A percentile compares a stretch with the other conserved stretches of the same genome.
Conservation (phyloP, 2,329 filamentous ascomycete species). For the Fusarium euwallaceae region DNA sequence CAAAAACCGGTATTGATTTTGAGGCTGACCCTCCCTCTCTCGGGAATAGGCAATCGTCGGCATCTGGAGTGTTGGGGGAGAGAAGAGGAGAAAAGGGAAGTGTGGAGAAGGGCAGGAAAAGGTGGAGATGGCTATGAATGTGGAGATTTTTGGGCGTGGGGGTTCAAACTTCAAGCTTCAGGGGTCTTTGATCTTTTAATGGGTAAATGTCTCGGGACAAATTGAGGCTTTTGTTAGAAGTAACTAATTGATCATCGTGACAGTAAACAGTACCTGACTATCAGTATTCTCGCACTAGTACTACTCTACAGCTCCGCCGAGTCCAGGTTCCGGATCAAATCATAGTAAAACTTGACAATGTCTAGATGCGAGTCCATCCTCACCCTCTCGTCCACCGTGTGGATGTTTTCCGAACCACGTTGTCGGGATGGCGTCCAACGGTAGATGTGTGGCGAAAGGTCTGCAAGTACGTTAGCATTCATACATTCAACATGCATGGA, state of each 20-base stretch:
- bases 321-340: constrained; percentile 61
- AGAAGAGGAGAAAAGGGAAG: constrained; percentile 30
- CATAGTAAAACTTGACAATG: constrained; percentile 59
- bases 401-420: constrained; percentile 49
- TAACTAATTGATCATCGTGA: not conserved
- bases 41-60: constrained; percentile 13
- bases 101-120: constrained; percentile 22
- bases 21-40: constrained; percentile 5
- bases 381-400: constrained; percentile 58
- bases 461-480: constrained; percentile 28
- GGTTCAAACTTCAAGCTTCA: not conserved
- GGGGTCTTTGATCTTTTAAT: too few relatives aligned
- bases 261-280: not conserved
- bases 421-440: constrained; percentile 58
- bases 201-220: not conserved
- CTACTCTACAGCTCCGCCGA: constrained; percentile 47
- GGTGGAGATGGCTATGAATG: not conserved
- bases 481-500: not conserved
- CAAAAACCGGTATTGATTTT: constrained; percentile 11
- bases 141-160: constrained; percentile 7
- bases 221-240: not conserved
- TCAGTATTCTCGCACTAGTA: not conserved
- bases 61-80: constrained; percentile 21
- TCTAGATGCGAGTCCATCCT: constrained; percentile 56
- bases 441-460: constrained; percentile 52